These are phyloP conservation scores for Aspergillus nidulans DNA, from an alignment of 495 filamentous ascomycete genomes.

Conservation along the genomic window DNA sequence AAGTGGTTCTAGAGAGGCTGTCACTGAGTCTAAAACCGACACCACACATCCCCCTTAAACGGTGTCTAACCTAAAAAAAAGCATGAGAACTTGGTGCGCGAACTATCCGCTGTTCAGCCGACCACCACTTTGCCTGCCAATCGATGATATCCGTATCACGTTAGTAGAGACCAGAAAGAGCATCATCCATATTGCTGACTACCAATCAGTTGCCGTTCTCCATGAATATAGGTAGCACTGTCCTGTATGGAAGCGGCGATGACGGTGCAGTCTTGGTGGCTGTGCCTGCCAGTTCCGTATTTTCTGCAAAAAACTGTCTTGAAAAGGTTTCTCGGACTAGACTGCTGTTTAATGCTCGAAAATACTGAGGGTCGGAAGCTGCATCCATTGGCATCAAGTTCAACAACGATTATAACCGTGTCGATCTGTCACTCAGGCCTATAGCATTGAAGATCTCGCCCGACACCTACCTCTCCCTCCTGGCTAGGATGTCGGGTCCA, in stretches of 20 bases:
- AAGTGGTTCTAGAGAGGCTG: too few species aligned
- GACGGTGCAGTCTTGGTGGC: background rate
- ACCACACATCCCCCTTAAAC: too few species aligned
- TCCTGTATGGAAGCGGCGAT: background rate
- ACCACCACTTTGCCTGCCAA: background rate
- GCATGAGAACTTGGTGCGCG: background rate
- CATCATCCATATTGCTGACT: background rate
- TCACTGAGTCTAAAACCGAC: too few species aligned
- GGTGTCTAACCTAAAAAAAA: background rate
- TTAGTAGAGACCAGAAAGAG: background rate
- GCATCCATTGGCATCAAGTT: background rate
- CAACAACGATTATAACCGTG: too few species aligned
- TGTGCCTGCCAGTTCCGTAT: background rate
- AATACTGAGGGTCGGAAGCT: background rate
- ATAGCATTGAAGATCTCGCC: constrained; percentile 1
- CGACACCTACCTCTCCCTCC: background rate
- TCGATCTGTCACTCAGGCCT: background rate
- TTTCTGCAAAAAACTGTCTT: background rate
- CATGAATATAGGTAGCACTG: background rate
- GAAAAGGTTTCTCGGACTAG: too few species aligned
- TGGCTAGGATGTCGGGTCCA: background rate
- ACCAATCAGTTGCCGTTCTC: too few species aligned
- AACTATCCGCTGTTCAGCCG: background rate
- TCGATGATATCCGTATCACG: background rate
- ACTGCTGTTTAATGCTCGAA: background rate